A percentile compares a stretch with the other conserved stretches of the same genome.
phyloP scores from a whole-genome alignment of 1,284 basidiomycete species.

The Sanghuangporus sanghuang region DNA sequence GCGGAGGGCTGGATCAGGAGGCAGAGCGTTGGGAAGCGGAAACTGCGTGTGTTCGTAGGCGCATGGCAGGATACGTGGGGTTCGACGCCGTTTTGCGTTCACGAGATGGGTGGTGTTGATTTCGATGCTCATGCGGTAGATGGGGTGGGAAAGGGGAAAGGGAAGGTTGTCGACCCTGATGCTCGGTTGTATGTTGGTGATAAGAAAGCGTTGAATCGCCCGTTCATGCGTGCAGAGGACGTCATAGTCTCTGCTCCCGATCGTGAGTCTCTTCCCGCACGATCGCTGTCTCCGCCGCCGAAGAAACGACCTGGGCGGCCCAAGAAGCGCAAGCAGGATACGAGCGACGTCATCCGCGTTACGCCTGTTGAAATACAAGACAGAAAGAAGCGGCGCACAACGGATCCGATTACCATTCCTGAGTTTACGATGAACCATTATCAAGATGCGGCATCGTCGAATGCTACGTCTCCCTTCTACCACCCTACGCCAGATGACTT shows the following conservation, averaged over 20 bases:
- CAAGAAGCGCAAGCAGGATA: not conserved
- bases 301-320: not conserved
- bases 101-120: constrained; percentile 3
- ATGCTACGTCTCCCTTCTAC: not conserved
- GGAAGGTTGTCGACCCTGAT: not conserved
- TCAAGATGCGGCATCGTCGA: not conserved
- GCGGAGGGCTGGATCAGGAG: constrained; percentile 1
- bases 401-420: not conserved
- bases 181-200: constrained; percentile 9
- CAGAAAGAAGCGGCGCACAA: not conserved
- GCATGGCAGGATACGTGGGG: constrained; percentile 12
- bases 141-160: constrained; percentile 3
- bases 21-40: not conserved
- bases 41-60: constrained; percentile 6
- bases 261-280: not conserved
- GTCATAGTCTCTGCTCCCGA: not conserved
- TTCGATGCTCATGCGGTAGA: not conserved
- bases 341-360: not conserved
- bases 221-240: not conserved
- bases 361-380: not conserved
- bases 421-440: constrained; percentile 9
- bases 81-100: not conserved
- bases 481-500: constrained; percentile 6
- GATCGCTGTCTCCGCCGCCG: not conserved
- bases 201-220: not conserved